Base-by-base conservation (phyloP, 2,329 filamentous ascomycete genomes). In the Calonectria hongkongensis region DNA sequence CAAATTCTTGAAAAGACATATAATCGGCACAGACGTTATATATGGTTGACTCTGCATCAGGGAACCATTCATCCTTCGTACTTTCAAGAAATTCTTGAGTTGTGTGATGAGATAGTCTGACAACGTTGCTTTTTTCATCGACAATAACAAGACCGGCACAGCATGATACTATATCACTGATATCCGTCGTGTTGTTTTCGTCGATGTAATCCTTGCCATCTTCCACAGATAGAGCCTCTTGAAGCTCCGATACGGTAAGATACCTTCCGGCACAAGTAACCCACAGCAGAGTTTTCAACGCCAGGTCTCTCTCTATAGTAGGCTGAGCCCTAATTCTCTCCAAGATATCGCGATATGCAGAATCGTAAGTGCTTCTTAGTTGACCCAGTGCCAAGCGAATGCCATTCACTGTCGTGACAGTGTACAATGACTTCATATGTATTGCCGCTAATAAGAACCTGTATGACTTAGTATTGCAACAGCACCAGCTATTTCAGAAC, bases 281-380 rank as follows among this genome's bases (percentile, higher is more conserved):
- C 60, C 60, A 64, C 18, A 18, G 2, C 15, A 64, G 28, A 16
- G 45, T 28, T 1, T 28, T 15, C n/a, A 27, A 25, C 2, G 63
- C 45, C 13, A 66, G 47, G 5, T 2, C 43, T 10, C 9, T 54
- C 3, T 25, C 7, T 7, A 30, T 45, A 39, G 30, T 28, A 7
- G 36, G 27, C 25, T 54, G 63, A 30, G n/a, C 30, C 10, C 36
- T n/a, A 13, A 66, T 66, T 30, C 63, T 51, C 3, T 39, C 63
- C 48, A 66, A 56, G 2, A 48, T 36, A 33, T 66, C 16, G 9
- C 28, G 36, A 25, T 66, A 66, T 2, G 64, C 64, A 43, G 21
- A 18, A 28, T 28, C 36, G 47, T 28, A 66, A 33, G 30, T 21
- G 21, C 21, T 21, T 21, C 21, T 21, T 45, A 36, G 45, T 43